Base-by-base conservation (phyloP, 257 asterid genomes). In the Handroanthus guayacan region DNA sequence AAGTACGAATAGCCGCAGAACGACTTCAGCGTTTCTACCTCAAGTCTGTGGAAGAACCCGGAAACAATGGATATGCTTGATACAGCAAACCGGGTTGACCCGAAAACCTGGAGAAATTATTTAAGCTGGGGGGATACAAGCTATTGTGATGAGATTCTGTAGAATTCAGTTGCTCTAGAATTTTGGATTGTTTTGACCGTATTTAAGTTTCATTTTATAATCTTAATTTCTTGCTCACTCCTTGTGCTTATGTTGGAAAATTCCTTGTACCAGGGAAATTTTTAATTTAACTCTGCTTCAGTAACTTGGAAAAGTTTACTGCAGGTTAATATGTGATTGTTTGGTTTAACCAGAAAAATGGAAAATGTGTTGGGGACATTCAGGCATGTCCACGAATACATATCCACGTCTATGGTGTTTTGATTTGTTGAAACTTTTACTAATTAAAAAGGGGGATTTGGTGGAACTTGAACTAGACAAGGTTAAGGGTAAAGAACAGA, bases 11-110 rank as follows among this genome's bases (percentile, higher is more conserved):
- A 2, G 85, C 88, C 2, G 51, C 87, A 0, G 85, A 82, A 9
- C 87, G 89, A 4, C 90, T 85, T 10, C 60, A 68, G 0, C 80
- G 85, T 6, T 92, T 82, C 81, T 81, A 88, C 87, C 78, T 90
- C 50, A 90, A 80, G 75, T 83, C 94, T 9, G 55, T 94, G 4
- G 94, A 84, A 4, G 92, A 86, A 34, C 10, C 75, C 3, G 79
- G 69, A 70, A 75, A 55, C 51, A 74, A 79, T 14, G 89, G 75
- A 3, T 82, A 56, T 58, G 88, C 83, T 41, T 87, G 79, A 86
- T 67, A 67, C 25, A 39, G 37, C 6, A 25, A 17, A 47, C 1
- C 45, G 9, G 6, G 47, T 39, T 6, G 47, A 17, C 39, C 2
- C 7, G 8, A 7, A 1, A 57, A 25, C 0, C 6, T 14, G 1